Conservation (phyloP, 139 green algal species). For the Pseudopediastrum boryanum region DNA sequence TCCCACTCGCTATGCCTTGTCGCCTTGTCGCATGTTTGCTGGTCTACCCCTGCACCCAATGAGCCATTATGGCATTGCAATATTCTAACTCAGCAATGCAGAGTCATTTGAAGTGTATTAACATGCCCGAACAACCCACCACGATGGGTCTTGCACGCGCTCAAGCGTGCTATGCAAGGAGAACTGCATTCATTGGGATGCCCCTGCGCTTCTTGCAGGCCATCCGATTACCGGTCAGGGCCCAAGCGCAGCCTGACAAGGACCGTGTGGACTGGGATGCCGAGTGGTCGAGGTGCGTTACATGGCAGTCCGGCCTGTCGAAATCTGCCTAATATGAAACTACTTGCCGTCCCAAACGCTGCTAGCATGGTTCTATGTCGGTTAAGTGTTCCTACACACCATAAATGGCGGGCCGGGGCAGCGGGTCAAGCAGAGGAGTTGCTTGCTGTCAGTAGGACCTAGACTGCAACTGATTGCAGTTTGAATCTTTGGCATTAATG, state of each 20-base stretch:
- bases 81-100: not conserved
- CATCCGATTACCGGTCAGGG: not conserved
- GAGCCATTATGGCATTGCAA: not conserved
- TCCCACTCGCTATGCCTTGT: too few relatives aligned
- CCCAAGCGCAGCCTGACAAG: not conserved
- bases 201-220: not conserved
- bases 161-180: too few relatives aligned
- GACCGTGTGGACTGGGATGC: constrained; percentile 31
- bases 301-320: not conserved
- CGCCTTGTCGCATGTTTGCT: too few relatives aligned
- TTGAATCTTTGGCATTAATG: too few relatives aligned
- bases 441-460: not conserved
- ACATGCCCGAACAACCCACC: not conserved
- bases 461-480: not conserved
- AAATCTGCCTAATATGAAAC: not conserved
- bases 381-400: not conserved
- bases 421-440: not conserved
- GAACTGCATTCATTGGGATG: too few relatives aligned
- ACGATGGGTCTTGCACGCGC: too few relatives aligned
- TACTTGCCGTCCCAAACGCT: not conserved
- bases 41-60: too few relatives aligned
- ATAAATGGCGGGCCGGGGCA: not conserved
- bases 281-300: constrained; percentile 23
- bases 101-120: not conserved
- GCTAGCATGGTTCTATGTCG: not conserved